A percentile compares a stretch with the other conserved stretches of the same genome.
Conservation (phyloP, 371 early-diverging fungal genomes). For the Apophysomyces variabilis region DNA sequence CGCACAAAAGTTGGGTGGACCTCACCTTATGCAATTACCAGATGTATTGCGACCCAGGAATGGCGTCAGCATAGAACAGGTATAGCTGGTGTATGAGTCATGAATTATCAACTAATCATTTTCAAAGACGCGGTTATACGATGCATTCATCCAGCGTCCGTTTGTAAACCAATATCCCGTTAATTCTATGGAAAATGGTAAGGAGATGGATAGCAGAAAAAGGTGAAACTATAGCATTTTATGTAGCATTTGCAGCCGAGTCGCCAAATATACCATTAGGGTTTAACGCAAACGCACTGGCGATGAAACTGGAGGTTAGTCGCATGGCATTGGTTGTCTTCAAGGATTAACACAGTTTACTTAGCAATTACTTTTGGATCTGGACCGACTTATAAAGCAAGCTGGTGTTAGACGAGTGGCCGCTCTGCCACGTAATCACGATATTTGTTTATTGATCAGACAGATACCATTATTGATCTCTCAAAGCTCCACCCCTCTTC, state of each 20-base stretch:
- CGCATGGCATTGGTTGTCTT: no score
- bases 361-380: constrained; percentile 67
- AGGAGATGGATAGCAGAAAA: background rate
- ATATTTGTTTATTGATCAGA: constrained; percentile 73
- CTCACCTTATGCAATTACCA: constrained; percentile 84
- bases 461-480: constrained; percentile 73
- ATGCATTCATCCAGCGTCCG: constrained; percentile 15
- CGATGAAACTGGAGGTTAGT: constrained; percentile 21
- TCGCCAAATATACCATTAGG: background rate
- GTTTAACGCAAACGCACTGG: constrained; percentile 7
- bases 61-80: constrained; percentile 78
- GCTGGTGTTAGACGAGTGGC: constrained; percentile 62
- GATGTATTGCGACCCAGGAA: constrained; percentile 78
- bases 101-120: constrained; percentile 32
- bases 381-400: constrained; percentile 72
- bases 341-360: background rate
- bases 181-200: constrained; percentile 11
- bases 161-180: background rate
- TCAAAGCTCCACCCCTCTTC: constrained; percentile 72
- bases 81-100: constrained; percentile 61
- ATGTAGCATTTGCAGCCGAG: background rate
- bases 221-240: background rate
- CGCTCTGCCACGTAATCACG: constrained; percentile 80
- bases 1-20: constrained; percentile 68
- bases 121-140: constrained; percentile 22